Evolutionary conservation across 2,329 filamentous ascomycete species (phyloP).

Genomic region (Colletotrichum sidae): DNA sequence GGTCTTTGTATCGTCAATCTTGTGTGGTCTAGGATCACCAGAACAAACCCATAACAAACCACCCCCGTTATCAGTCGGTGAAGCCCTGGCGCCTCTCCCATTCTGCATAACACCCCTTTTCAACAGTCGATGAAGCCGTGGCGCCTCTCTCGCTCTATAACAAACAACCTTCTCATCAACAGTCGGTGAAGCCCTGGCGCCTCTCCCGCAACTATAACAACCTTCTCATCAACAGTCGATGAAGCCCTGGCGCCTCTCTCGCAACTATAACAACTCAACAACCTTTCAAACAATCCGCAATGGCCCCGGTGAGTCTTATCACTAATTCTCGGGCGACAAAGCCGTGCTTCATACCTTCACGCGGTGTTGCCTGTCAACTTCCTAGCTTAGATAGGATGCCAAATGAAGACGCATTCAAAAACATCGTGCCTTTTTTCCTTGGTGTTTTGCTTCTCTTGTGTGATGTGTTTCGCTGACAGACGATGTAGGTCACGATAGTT

Average conservation of each 20-base stretch:
- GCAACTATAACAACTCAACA: background rate
- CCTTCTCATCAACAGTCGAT: background rate
- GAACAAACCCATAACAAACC: too few species aligned
- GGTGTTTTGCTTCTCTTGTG: too few species aligned
- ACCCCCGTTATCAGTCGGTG: too few species aligned
- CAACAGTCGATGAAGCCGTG: too few species aligned
- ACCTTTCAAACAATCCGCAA: background rate
- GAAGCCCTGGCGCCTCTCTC: background rate
- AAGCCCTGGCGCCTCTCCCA: background rate
- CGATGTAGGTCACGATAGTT: too few species aligned
- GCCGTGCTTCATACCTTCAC: constrained; percentile 27
- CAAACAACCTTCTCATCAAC: background rate
- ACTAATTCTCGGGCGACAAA: constrained; percentile 23
- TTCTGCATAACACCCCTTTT: background rate
- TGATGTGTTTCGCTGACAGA: too few species aligned
- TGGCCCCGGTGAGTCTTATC: constrained; percentile 23
- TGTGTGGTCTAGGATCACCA: too few species aligned
- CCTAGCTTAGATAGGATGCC: constrained; percentile 15
- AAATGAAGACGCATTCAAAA: constrained; percentile 12
- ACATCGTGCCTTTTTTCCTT: background rate
- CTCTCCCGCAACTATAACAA: background rate
- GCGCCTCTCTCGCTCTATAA: background rate
- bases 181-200: too few species aligned
- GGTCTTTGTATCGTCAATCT: too few species aligned
- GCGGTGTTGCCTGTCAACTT: constrained; percentile 31